Base-by-base conservation (phyloP, 139 green algal species). In the Chara braunii region DNA sequence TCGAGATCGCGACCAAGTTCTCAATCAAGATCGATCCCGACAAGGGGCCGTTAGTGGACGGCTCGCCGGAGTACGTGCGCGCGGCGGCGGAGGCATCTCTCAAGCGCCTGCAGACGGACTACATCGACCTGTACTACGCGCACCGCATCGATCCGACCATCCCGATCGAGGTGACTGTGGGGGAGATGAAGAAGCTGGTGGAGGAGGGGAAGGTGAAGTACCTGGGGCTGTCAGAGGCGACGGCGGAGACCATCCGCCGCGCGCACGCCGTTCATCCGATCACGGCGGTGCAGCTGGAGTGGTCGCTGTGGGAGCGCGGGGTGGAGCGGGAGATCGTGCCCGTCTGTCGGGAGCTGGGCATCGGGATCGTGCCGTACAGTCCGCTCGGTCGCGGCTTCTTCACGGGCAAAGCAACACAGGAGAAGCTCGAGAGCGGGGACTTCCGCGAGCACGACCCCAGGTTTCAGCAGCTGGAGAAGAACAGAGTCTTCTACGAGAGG, bases 171-270 rank as follows among this genome's bases (percentile, higher is more conserved):
- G 82, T 83, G 26, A 89, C 78, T 6, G 72, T n/a, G n/a, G 26
- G 36, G 35, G 66, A 6, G 37, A 31, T 75, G 59, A 75, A 75
- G 55, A 29, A 72, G 35, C 63, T 90, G 40, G 67, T 85, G 24
- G 42, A 75, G 26, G 81, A 87, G 60, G 85, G 85, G 52, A 91
- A 90, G 74, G 68, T 91, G 26, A 81, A 75, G 62, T 45, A 89
- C 70, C 71, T 91, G 11, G 86, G 86, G 1, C 35, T 93, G 11
- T 83, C 65, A 22, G 86, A 93, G 79, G 77, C 71, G 9, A 51
- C 29, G 4, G 30, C 84, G 0, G 68, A 70, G 1, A 75, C 86
- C 57, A 75, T 93, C 11, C 76, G 85, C 1, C 63, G 54, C 50
- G 86, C 85, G 14, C 81, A 88, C 54, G 55, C 54, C 4, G 55